Evolutionary conservation across 2,329 filamentous ascomycete genomes (phyloP), one percentile per base, ranked within the genome.

Genomic region (Didymella keratinophila): DNA sequence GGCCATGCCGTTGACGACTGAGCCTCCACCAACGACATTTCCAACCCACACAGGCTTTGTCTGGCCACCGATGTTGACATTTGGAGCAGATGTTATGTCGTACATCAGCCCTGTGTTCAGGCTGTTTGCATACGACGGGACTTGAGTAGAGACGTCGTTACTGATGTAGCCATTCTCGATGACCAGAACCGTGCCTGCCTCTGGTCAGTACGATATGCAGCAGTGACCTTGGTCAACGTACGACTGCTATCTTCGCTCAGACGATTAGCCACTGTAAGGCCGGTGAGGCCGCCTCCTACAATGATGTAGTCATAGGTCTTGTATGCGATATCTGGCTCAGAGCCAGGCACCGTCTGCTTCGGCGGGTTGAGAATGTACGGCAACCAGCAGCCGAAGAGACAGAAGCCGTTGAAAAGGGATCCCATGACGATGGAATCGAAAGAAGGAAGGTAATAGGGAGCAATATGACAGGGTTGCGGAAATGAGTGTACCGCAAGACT

Each of bases 1-100:
- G 7, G 71, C 64, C 75, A 79, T 76, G 8, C 75, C 74, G 62
- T 79, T 79, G 23, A 78, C 70, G 1, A 73, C 71, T 18, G 70
- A 73, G 11, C 74, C 71, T 1, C 77, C 78, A 3, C 77, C 77
- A 3, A 79, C 69, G 1, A 74, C 70, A 10, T 69, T 68, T 7
- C 63, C 63, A 1, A 70, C 66, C 37, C 52, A 66, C 1, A 68
- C 64, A 16, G 64, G 61, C 32, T 60, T 62, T 4, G 58, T 58
- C 34, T 62, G 51, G 14, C 61, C 54, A 3, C 61, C 61, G 23
- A 62, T 60, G 12, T 63, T 63, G 16, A 46, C 60, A 37, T 69
- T 62, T 9, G 67, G 64, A 14, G 62, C 69, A 4, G 67, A 71
- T 10, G 58, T 58, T 25, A 73, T 71, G 34, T 67, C 56, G 39